Evolutionary conservation across 2,329 filamentous ascomycete species (phyloP).

Genomic region (Ceratocystis harringtonii): DNA sequence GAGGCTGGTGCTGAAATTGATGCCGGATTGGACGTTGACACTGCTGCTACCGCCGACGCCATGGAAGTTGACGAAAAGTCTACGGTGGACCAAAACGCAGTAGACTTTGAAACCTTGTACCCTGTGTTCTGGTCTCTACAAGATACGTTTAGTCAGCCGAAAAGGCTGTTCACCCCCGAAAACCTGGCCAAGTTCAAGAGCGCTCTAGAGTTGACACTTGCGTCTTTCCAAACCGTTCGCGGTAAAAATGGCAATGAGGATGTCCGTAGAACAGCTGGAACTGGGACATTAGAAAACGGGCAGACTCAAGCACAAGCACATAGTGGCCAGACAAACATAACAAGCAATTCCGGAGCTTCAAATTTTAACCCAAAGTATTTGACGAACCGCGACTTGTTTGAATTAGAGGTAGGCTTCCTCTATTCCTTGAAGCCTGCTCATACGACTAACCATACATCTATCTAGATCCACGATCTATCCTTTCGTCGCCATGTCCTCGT

Average conservation of each 20-base stretch:
- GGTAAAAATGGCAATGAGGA: constrained; percentile 36
- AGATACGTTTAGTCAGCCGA: constrained; percentile 79
- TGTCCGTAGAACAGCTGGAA: constrained; percentile 24
- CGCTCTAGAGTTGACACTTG: constrained; percentile 53
- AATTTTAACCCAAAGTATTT: constrained; percentile 93
- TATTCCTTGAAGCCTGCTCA: not conserved
- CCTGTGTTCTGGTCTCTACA: constrained; percentile 90
- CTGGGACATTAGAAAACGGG: not conserved
- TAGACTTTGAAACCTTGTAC: constrained; percentile 59
- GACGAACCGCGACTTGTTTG: constrained; percentile 92
- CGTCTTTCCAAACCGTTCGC: constrained; percentile 37
- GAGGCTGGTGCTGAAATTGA: constrained; percentile 18
- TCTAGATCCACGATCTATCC: constrained; percentile 74
- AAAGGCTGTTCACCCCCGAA: constrained; percentile 56
- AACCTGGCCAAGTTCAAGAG: constrained; percentile 70
- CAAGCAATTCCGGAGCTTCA: constrained; percentile 6
- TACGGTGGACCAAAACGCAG: constrained; percentile 23
- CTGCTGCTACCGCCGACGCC: constrained; percentile 27
- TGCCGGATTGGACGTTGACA: constrained; percentile 16
- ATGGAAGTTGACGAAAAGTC: constrained; percentile 51
- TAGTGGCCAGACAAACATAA: not conserved
- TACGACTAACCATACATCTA: constrained; percentile 5
- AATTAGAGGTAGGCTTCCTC: constrained; percentile 55
- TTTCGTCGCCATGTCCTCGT: constrained; percentile 91
- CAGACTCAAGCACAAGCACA: not conserved